These are phyloP conservation scores for Eucalyptus paniculata DNA, from an alignment of 345 rosid species.

Conservation along the genomic window DNA sequence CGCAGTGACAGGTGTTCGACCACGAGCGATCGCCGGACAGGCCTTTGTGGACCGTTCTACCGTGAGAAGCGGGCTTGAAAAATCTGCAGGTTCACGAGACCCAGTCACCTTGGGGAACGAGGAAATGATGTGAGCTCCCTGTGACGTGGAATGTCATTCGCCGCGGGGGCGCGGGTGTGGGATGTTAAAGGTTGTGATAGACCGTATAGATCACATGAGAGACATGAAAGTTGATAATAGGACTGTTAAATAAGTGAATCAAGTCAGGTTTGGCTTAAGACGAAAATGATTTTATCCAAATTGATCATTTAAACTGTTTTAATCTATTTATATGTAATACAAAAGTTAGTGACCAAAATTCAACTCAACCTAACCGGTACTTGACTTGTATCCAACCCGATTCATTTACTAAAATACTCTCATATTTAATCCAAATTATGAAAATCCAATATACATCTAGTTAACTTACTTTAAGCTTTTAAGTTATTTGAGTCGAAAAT, in stretches of 20 bases:
- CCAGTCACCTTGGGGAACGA: not conserved
- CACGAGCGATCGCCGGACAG: not conserved
- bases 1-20: not conserved
- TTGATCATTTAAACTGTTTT: too few relatives aligned
- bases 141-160: not conserved
- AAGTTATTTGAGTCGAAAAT: too few relatives aligned
- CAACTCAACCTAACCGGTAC: fast-evolving
- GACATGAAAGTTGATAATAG: not conserved
- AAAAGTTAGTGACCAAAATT: too few relatives aligned
- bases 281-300: too few relatives aligned
- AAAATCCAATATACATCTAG: not conserved
- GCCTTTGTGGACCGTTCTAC: not conserved
- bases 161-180: too few relatives aligned
- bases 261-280: not conserved
- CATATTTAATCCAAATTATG: not conserved
- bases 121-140: not conserved
- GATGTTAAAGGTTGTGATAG: not conserved
- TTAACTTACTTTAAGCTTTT: not conserved
- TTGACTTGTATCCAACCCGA: fast-evolving
- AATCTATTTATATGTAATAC: too few relatives aligned
- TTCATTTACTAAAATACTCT: not conserved
- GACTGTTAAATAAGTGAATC: not conserved
- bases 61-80: not conserved
- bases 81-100: not conserved
- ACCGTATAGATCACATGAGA: not conserved